These are phyloP conservation scores for Comarum palustre DNA, from an alignment of 306 rosid genomes.

Conservation along the genomic window DNA sequence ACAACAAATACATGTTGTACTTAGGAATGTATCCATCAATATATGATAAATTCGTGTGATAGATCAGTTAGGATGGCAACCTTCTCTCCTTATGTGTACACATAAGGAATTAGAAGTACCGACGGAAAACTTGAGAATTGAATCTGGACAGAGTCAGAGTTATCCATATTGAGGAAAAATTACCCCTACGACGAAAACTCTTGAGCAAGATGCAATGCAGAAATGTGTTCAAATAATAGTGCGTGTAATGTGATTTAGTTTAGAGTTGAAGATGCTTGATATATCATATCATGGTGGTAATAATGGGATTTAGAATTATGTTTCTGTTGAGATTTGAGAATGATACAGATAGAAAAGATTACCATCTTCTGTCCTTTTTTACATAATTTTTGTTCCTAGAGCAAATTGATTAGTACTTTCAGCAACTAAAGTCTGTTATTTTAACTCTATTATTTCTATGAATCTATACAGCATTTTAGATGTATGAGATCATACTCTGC, in stretches of 20 bases:
- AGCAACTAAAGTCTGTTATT: no score
- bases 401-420: background rate
- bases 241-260: background rate
- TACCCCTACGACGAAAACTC: background rate
- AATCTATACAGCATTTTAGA: background rate
- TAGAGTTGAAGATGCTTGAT: background rate
- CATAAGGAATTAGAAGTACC: background rate
- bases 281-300: background rate
- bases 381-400: background rate
- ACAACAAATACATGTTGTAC: background rate
- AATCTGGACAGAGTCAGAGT: background rate
- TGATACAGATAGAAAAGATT: background rate
- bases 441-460: no score
- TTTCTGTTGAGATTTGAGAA: background rate
- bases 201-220: background rate
- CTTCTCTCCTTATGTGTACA: background rate
- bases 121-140: conserved; percentile 10
- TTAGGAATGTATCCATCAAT: conserved; percentile 1
- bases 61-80: background rate
- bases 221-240: background rate
- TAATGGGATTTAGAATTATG: background rate
- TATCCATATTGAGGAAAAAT: background rate
- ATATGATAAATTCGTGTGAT: background rate
- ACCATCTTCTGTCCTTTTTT: background rate
- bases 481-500: background rate